phyloP scores from a whole-genome alignment of 345 rosid genomes.

The Hevea brasiliensis region DNA sequence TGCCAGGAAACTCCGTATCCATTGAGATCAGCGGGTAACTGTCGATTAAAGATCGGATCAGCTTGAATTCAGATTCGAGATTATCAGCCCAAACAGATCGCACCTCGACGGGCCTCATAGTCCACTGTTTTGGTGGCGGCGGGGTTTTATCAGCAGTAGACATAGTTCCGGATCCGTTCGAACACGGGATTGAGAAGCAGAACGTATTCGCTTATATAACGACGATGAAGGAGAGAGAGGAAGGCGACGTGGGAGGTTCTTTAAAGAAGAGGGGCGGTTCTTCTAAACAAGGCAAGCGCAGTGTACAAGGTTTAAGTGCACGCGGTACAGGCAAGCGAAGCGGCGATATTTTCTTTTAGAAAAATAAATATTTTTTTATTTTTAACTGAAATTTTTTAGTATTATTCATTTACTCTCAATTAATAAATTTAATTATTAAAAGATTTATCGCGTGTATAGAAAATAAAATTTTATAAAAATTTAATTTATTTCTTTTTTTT shows the following conservation, averaged over 20 bases:
- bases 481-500: too few relatives aligned
- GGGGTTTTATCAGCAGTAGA: slow-evolving; percentile 10
- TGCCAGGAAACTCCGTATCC: slow-evolving; percentile 92
- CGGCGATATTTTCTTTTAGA: neutral
- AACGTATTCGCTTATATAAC: neutral
- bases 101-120: slow-evolving; percentile 35
- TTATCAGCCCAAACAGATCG: slow-evolving; percentile 81
- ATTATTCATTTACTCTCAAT: too few relatives aligned
- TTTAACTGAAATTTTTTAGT: too few relatives aligned
- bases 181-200: neutral
- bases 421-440: too few relatives aligned
- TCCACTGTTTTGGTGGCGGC: neutral
- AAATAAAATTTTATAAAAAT: too few relatives aligned
- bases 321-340: neutral
- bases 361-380: too few relatives aligned
- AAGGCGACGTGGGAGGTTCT: neutral
- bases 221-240: neutral
- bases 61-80: slow-evolving; percentile 59
- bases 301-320: neutral
- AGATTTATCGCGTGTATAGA: too few relatives aligned
- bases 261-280: neutral
- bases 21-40: slow-evolving; percentile 65
- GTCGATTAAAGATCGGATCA: slow-evolving; percentile 59
- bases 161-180: neutral
- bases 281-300: neutral